phyloP scores from a whole-genome alignment of 2,329 filamentous ascomycete species.

The Botrytis squamosa region DNA sequence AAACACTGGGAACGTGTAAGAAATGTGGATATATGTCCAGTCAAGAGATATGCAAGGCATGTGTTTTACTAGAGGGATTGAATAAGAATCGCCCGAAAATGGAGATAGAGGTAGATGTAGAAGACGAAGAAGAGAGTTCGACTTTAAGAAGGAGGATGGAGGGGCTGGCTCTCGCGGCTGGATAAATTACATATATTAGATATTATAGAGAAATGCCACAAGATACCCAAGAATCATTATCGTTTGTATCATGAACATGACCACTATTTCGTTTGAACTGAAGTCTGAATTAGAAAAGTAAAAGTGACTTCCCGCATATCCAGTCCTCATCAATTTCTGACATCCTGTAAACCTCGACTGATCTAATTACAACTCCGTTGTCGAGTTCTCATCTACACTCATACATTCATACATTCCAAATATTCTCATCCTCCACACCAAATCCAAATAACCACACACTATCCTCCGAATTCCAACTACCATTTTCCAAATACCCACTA shows the following conservation, averaged over 20 bases:
- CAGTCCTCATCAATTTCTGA: background rate
- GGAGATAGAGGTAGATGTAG: slow-evolving; percentile 43
- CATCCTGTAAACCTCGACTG: background rate
- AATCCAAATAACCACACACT: background rate
- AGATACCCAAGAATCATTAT: background rate
- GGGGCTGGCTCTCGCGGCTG: slow-evolving; percentile 43
- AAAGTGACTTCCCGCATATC: background rate
- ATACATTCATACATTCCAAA: background rate
- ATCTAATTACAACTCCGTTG: background rate
- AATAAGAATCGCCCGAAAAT: slow-evolving; percentile 75
- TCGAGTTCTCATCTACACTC: background rate
- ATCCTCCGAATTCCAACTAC: background rate
- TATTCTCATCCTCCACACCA: background rate
- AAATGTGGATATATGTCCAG: slow-evolving; percentile 95
- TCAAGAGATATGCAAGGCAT: slow-evolving; percentile 91
- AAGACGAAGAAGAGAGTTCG: slow-evolving; percentile 49
- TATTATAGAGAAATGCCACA: slow-evolving; percentile 4
- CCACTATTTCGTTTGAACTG: background rate
- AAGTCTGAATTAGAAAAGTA: background rate
- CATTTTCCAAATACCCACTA: background rate
- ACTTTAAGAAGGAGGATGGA: slow-evolving; percentile 52
- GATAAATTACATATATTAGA: slow-evolving; percentile 27
- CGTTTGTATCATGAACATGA: background rate
- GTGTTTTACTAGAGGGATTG: slow-evolving; percentile 80
- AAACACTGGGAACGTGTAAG: slow-evolving; percentile 78